Percentiles rank a stretch among this genome's conserved stretches.
Evolutionary conservation across 1,284 basidiomycete species (phyloP).

Genomic region (Somion occarium): DNA sequence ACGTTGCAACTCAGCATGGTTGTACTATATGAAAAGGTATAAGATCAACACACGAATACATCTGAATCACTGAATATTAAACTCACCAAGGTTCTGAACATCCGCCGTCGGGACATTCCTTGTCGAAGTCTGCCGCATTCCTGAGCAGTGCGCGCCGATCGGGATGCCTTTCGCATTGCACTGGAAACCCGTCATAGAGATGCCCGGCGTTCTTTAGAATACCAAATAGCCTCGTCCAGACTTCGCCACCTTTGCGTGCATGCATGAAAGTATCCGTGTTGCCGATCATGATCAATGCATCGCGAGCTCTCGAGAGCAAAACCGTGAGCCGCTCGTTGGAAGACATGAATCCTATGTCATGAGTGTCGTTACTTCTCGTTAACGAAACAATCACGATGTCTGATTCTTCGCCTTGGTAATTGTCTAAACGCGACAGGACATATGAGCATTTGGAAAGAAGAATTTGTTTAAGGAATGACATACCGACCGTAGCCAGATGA

Average conservation of each 20-base stretch:
- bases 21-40: conserved; percentile 29
- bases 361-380: conserved; percentile 48
- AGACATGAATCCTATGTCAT: conserved; percentile 63
- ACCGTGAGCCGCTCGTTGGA: conserved; percentile 66
- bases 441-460: conserved; percentile 9
- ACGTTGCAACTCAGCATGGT: conserved; percentile 40
- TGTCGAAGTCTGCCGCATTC: conserved; percentile 43
- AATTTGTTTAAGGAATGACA: too few relatives aligned
- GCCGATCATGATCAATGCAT: conserved; percentile 59
- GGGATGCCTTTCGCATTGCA: conserved; percentile 51
- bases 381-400: conserved; percentile 59
- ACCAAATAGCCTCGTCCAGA: conserved; percentile 47
- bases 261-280: conserved; percentile 53
- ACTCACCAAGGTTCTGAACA: conserved; percentile 52
- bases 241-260: conserved; percentile 43
- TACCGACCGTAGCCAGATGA: conserved; percentile 60
- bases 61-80: not conserved
- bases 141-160: conserved; percentile 33
- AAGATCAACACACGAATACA: conserved; percentile 2
- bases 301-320: conserved; percentile 57
- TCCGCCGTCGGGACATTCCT: conserved; percentile 53
- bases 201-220: conserved; percentile 37
- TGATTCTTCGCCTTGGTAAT: conserved; percentile 68
- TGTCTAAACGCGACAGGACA: conserved; percentile 39
- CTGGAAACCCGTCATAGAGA: conserved; percentile 56